Conservation (phyloP, 1,284 basidiomycete species). For the Cutaneotrichosporon daszewskae region DNA sequence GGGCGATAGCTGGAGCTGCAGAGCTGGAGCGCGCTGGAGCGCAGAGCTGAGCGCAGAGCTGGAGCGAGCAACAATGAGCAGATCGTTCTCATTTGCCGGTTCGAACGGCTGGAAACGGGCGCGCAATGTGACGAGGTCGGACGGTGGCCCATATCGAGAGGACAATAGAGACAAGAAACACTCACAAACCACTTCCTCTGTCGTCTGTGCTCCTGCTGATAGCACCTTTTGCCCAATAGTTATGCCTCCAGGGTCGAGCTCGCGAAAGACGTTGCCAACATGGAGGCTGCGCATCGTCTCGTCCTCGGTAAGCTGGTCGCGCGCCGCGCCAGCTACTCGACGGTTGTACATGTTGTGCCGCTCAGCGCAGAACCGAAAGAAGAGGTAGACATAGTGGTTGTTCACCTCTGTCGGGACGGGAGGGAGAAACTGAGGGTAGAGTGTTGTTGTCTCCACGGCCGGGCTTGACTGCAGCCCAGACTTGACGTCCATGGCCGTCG, state of each 20-base stretch:
- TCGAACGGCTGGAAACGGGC: too few relatives aligned
- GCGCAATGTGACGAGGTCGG: too few relatives aligned
- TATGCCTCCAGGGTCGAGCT: slow-evolving; percentile 21
- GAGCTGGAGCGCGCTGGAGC: too few relatives aligned
- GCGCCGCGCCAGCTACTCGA: slow-evolving; percentile 15
- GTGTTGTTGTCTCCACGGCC: slow-evolving; percentile 2
- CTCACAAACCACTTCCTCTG: slow-evolving; percentile 32
- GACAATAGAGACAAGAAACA: too few relatives aligned
- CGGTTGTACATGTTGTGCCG: slow-evolving; percentile 25
- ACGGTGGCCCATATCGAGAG: too few relatives aligned
- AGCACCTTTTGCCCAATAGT: slow-evolving; percentile 18
- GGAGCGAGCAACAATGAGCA: too few relatives aligned
- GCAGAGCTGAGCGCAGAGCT: too few relatives aligned
- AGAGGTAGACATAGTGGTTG: slow-evolving; percentile 27
- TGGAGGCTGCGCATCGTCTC: slow-evolving; percentile 21
- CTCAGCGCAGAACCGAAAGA: slow-evolving; percentile 34
- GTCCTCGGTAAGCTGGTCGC: slow-evolving; percentile 19
- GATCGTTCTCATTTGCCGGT: too few relatives aligned
- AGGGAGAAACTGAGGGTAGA: slow-evolving; percentile 15
- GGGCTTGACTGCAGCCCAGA: too few relatives aligned
- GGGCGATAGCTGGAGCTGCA: too few relatives aligned
- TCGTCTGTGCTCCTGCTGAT: slow-evolving; percentile 20
- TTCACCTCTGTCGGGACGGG: slow-evolving; percentile 14
- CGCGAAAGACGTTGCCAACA: slow-evolving; percentile 28
- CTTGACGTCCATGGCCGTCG: too few relatives aligned